These are phyloP conservation scores for Cryphonectria carpinicola DNA, from an alignment of 2,329 filamentous ascomycete genomes.

Conservation along the genomic window DNA sequence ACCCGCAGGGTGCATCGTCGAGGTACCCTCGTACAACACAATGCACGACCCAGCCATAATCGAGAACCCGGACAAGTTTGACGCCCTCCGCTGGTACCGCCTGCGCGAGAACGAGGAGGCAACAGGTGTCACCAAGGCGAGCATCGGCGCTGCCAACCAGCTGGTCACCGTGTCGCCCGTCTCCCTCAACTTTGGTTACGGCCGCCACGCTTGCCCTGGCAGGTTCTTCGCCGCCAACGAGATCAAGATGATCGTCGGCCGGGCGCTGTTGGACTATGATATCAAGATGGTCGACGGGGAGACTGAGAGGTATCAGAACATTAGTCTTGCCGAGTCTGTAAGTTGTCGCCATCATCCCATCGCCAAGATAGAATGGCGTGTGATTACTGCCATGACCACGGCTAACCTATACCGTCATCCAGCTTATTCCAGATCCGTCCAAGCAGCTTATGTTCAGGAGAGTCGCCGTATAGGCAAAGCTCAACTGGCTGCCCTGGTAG, in stretches of 20 bases:
- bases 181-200: conserved; percentile 45
- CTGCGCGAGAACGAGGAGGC: conserved; percentile 37
- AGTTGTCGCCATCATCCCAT: conserved; percentile 26
- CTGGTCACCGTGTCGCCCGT: conserved; percentile 43
- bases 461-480: conserved; percentile 18
- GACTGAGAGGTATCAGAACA: conserved; percentile 35
- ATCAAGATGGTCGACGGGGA: conserved; percentile 33
- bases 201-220: conserved; percentile 45
- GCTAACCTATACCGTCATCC: background rate
- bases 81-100: conserved; percentile 45
- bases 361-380: background rate
- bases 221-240: conserved; percentile 45
- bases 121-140: conserved; percentile 35
- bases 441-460: conserved; percentile 35
- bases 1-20: conserved; percentile 48
- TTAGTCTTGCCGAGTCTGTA: conserved; percentile 31
- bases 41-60: conserved; percentile 43
- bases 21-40: conserved; percentile 44
- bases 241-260: conserved; percentile 42
- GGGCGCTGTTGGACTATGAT: conserved; percentile 37
- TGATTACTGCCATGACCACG: background rate
- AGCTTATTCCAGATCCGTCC: conserved; percentile 33
- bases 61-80: conserved; percentile 43
- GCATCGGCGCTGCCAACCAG: conserved; percentile 40
- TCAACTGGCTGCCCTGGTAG: background rate